Evolutionary conservation across 768 basidiomycete species (phyloP), one percentile per base, ranked within the genome.

Genomic region (Serendipita sp.): DNA sequence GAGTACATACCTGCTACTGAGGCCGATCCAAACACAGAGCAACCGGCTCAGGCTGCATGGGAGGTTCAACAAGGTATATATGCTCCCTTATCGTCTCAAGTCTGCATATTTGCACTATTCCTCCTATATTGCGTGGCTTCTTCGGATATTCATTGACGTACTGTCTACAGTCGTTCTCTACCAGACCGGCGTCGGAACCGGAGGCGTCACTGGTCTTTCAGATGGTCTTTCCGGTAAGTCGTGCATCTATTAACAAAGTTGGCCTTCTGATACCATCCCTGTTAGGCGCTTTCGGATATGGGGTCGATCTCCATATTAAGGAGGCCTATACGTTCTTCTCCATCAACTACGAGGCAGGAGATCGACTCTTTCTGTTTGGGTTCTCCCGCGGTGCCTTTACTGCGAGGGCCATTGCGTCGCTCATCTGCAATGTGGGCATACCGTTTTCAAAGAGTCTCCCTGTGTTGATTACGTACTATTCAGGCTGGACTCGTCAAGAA

Each of bases 311-410:
- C 8, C 44, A 66, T 29, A 64, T 67, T 16, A 44, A 66, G 2
- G 66, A 68, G 44, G 65, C 53, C 10, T 69, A 69, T 45, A 63
- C 55, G 16, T 69, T 66, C 50, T 33, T 69, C 18, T 55, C 65
- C 5, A 45, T 62, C 23, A 69, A 69, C 53, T 68, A 62, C 34
- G 53, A 64, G 2, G 23, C 33, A 2, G 68, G 63, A 3, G 37
- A 40, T n/a, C 43, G 67, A 62, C 63, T 70, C 27, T 50, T 55
- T 4, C 63, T 69, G 44, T 66, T 67, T 34, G 67, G 68, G 3
- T 68, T 68, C 52, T 68, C 68, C 3, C 64, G 68, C 4, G 68
- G 69, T 2, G 69, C 66, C 4, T 70, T 68, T 62, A 62, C 65
- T 46, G 63, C 53, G 5, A 65, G 69, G 29, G 64, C 67, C 3